Evolutionary conservation across 2,329 filamentous ascomycete species (phyloP), one percentile per base, ranked within the genome.

Genomic region (Alternaria postmessia): DNA sequence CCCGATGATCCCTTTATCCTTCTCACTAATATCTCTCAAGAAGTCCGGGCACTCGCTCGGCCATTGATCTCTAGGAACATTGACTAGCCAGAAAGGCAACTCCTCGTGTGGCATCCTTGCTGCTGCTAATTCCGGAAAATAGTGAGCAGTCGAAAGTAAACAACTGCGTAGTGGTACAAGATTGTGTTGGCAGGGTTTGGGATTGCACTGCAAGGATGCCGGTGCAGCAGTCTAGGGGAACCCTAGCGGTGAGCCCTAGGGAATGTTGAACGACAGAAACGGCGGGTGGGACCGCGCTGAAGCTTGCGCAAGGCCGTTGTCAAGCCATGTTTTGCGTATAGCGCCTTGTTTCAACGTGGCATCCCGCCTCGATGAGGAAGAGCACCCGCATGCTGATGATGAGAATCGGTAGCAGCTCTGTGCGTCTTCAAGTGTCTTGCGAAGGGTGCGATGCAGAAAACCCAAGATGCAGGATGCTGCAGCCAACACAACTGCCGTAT

Each of bases 51-150:
- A 96, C 54, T 88, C 82, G 3, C 78, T 69, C 0, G 89, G 87
- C 75, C 89, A 87, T 64, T 89, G 80, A 26, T 82, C 75, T 36
- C 81, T 79, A 0, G 91, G 88, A 16, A 96, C 81, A 77, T 97
- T 97, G 78, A 91, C 85, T 64, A 94, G 90, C 93, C 93, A 97
- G 81, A 90, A 96, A 0, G 90, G 89, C 24, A 85, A 64, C 43
- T 55, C 59, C 18, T 62, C 58, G 47, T 58, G 42, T 12, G 54
- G 54, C 61, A 64, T 64, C 12, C 36, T 43, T 26, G 54, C 41
- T 8, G 41, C 47, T 30, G 57, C 39, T 38, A 32, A 43, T 41
- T 26, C 22, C 38, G 39, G 56, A 36, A 46, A 46, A 44, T 32
- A 36, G 22, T 24, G 18, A 57, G 16, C 41, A 38, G 30, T 7